phyloP scores from a whole-genome alignment of 2,329 filamentous ascomycete genomes.

The Cadophora luteo-olivacea region DNA sequence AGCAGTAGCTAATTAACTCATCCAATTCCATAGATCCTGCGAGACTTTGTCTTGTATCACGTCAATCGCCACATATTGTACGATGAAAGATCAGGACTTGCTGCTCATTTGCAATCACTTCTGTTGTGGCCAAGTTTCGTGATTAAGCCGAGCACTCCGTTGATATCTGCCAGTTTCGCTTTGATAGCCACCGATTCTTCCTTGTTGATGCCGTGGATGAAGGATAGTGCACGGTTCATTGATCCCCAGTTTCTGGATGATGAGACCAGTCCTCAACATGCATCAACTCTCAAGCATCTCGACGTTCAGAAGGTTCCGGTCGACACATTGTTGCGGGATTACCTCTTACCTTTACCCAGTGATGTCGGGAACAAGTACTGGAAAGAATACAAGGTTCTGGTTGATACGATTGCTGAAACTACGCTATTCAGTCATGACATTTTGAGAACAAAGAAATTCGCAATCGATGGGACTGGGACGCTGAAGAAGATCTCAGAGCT shows the following conservation, averaged over 20 bases:
- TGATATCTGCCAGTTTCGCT: slow-evolving; percentile 29
- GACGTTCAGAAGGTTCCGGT: slow-evolving; percentile 24
- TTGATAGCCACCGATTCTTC: slow-evolving; percentile 27
- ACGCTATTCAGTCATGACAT: background rate
- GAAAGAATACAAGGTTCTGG: slow-evolving; percentile 19
- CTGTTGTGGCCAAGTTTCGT: slow-evolving; percentile 33
- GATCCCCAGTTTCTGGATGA: slow-evolving; percentile 17
- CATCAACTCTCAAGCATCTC: too few relatives aligned
- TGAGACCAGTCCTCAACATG: too few relatives aligned
- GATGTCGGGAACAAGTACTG: slow-evolving; percentile 17
- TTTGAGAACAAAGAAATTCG: slow-evolving; percentile 25
- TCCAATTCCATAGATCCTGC: slow-evolving; percentile 25
- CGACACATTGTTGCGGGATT: slow-evolving; percentile 26
- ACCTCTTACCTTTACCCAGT: slow-evolving; percentile 29
- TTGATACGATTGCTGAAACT: slow-evolving; percentile 9
- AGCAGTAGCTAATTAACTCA: too few relatives aligned
- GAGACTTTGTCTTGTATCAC: slow-evolving; percentile 24
- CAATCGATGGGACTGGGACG: slow-evolving; percentile 32
- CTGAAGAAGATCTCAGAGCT: slow-evolving; percentile 32
- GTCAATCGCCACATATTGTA: background rate
- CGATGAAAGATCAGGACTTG: too few relatives aligned
- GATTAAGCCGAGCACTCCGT: background rate
- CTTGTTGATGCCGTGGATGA: slow-evolving; percentile 38
- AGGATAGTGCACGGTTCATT: slow-evolving; percentile 33
- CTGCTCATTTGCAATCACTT: slow-evolving; percentile 26